Conservation (phyloP, 345 rosid genomes). For the Orychophragmus violaceus region DNA sequence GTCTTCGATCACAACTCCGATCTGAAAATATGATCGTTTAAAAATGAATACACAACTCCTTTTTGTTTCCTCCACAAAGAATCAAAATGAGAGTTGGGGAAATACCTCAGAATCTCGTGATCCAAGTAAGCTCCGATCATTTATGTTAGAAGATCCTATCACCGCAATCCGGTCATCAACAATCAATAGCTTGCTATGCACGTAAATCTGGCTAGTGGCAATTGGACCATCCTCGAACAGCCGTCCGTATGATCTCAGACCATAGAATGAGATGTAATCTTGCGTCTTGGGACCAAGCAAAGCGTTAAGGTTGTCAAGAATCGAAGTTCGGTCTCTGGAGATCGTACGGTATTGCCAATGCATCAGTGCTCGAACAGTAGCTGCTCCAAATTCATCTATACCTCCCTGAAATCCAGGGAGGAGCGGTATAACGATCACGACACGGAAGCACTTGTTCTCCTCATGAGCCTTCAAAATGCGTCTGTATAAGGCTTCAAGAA, state of each 20-base stretch:
- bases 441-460: constrained; percentile 62
- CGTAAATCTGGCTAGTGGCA: constrained; percentile 93
- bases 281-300: constrained; percentile 54
- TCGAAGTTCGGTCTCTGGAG: constrained; percentile 67
- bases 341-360: constrained; percentile 96
- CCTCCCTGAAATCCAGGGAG: constrained; percentile 99
- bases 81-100: not conserved
- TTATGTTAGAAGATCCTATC: constrained; percentile 85
- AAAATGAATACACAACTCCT: constrained; percentile 5
- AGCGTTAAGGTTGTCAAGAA: constrained; percentile 51
- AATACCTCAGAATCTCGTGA: constrained; percentile 93
- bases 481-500: constrained; percentile 60
- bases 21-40: constrained; percentile 37
- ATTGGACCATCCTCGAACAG: constrained; percentile 56
- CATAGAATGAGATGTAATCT: constrained; percentile 82
- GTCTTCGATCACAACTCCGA: constrained; percentile 79
- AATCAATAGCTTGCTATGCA: constrained; percentile 90
- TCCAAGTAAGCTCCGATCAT: constrained; percentile 89
- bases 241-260: constrained; percentile 75
- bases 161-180: constrained; percentile 61
- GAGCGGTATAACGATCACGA: constrained; percentile 74
- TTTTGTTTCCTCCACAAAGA: not conserved
- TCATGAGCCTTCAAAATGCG: constrained; percentile 70
- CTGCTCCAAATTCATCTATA: constrained; percentile 81
- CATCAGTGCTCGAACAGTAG: constrained; percentile 86